Evolutionary conservation across 1,284 basidiomycete genomes (phyloP), one percentile per base, ranked within the genome.

Genomic region (Pseudozyma flocculosa): DNA sequence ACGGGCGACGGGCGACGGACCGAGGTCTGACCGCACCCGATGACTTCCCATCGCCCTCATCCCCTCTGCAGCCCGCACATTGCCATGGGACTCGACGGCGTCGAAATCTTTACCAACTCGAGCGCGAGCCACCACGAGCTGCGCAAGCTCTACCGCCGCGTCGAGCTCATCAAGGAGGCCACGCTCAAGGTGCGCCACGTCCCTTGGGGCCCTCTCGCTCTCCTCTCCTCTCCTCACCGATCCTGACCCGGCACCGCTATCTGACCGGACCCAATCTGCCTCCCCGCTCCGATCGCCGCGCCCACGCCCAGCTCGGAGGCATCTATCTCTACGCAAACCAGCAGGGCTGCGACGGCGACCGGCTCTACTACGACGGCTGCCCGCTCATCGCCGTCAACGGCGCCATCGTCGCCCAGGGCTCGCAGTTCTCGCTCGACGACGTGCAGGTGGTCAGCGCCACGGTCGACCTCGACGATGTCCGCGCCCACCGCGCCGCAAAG

Each of bases 251-350:
- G 13, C 29, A 5, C 13, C 29, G n/a, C n/a, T n/a, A n/a, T n/a
- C n/a, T n/a, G n/a, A n/a, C n/a, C n/a, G n/a, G n/a, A n/a, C n/a
- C n/a, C n/a, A n/a, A n/a, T n/a, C n/a, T n/a, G n/a, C n/a, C n/a
- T n/a, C n/a, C n/a, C n/a, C n/a, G n/a, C n/a, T n/a, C n/a, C n/a
- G n/a, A n/a, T 29, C 26, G 26, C 26, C 26, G 26, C 11, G 7
- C 5, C 26, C 26, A 5, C 26, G 26, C 26, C 3, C 32, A 34
- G 92, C 84, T 92, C 29, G 95, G 94, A 19, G 94, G 95, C 4
- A 86, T 97, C 45, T 98, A 98, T 79, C 84, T 99, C 9, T 99
- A 98, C 70, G 90, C 94, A 10, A 99, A 99, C 76, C 94, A 99
- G 76, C 93, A 96, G 82, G 94, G 95, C 5, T 99, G 95, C 76